These are phyloP conservation scores for Endocarpon pusillum DNA, from an alignment of 495 filamentous ascomycete genomes.

Conservation along the genomic window DNA sequence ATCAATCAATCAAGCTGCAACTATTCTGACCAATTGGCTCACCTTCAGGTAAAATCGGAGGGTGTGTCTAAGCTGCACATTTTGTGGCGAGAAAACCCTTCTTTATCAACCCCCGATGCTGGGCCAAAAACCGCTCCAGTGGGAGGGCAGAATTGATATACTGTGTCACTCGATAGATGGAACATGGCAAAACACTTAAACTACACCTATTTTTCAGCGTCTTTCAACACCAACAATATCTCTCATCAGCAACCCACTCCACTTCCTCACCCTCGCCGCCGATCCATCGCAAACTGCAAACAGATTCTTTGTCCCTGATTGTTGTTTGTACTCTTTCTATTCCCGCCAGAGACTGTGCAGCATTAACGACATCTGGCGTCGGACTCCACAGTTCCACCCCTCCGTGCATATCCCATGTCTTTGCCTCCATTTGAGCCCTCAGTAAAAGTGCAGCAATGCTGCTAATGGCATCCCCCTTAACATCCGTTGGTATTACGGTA, in stretches of 20 bases:
- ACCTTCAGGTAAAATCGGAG: too few relatives aligned
- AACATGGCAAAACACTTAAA: too few relatives aligned
- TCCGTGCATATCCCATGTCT: slow-evolving; percentile 36
- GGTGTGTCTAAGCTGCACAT: too few relatives aligned
- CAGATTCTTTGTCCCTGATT: slow-evolving; percentile 44
- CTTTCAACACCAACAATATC: slow-evolving; percentile 77
- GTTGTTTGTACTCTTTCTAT: slow-evolving; percentile 28
- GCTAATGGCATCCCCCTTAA: slow-evolving; percentile 19
- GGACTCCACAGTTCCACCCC: slow-evolving; percentile 52
- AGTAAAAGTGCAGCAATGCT: slow-evolving; percentile 34
- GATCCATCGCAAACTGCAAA: slow-evolving; percentile 48
- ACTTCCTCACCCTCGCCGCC: slow-evolving; percentile 36
- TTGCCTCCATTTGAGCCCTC: slow-evolving; percentile 36
- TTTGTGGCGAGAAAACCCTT: too few relatives aligned
- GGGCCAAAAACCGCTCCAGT: too few relatives aligned
- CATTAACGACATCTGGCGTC: slow-evolving; percentile 34
- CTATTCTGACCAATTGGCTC: too few relatives aligned
- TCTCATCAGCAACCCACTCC: slow-evolving; percentile 83
- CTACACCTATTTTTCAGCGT: too few relatives aligned
- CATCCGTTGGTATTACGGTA: slow-evolving; percentile 20
- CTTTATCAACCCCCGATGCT: too few relatives aligned
- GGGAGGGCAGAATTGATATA: too few relatives aligned
- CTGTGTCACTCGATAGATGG: too few relatives aligned
- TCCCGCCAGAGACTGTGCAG: slow-evolving; percentile 34
- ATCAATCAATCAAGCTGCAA: too few relatives aligned